phyloP scores from a whole-genome alignment of 306 rosid genomes.

The Herpetospermum pedunculosum region DNA sequence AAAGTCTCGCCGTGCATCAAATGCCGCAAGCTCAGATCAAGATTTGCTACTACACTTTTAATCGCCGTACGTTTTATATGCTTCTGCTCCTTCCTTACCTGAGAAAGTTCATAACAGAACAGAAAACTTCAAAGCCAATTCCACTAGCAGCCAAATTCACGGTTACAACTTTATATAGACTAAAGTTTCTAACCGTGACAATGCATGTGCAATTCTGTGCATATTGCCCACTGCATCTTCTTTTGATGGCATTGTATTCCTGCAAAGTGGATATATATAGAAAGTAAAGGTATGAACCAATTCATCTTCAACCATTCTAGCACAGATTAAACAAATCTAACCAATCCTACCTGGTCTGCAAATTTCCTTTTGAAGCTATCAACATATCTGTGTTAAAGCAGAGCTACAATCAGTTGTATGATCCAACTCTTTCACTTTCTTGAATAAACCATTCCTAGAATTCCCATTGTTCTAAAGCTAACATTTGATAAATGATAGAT shows the following conservation, averaged over 20 bases:
- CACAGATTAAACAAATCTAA: conserved; percentile 1
- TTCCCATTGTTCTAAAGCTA: background rate
- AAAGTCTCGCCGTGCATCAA: conserved; percentile 76
- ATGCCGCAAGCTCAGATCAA: conserved; percentile 59
- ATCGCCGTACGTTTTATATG: conserved; percentile 41
- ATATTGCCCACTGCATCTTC: conserved; percentile 25
- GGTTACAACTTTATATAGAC: background rate
- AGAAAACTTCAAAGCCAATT: conserved; percentile 16
- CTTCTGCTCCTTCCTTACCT: conserved; percentile 70
- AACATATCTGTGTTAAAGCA: conserved; percentile 40
- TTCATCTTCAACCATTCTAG: background rate
- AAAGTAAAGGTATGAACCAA: background rate
- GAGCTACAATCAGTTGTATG: conserved; percentile 26
- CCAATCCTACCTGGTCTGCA: conserved; percentile 45
- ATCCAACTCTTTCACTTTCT: conserved; percentile 14
- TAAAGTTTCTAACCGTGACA: conserved; percentile 42
- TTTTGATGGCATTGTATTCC: conserved; percentile 64
- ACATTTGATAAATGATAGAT: too few relatives aligned
- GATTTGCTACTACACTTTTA: conserved; percentile 82
- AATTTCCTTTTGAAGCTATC: conserved; percentile 47
- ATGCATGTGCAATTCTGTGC: conserved; percentile 52
- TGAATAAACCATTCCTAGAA: background rate
- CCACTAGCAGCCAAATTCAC: background rate
- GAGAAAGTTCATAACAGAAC: conserved; percentile 30
- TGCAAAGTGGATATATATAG: conserved; percentile 17